Base-by-base conservation (phyloP, 441 rosid species). In the Adansonia rubrostipa region DNA sequence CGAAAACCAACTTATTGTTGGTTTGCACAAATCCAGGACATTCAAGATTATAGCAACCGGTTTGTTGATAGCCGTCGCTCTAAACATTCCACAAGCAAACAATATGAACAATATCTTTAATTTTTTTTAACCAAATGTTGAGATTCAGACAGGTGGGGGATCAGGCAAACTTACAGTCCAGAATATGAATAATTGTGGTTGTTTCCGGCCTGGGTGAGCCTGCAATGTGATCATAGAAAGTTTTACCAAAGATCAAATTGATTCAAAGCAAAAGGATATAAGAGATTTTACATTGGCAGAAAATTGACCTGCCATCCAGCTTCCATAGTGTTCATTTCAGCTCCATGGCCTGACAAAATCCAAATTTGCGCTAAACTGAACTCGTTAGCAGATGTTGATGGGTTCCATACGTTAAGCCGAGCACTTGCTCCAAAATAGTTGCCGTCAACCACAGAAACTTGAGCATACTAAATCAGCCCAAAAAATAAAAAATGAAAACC, bases 21-120 rank as follows among this genome's bases (percentile, higher is more conserved):
- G 75, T 71, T 73, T 81, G 85, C n/a, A 86, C 83, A 67, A 83
- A 86, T 33, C 84, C 85, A 53, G 80, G 70, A 71, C 88, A 85
- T 0, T 47, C n/a, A n/a, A 81, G 73, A 65, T 86, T 78, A 80
- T 71, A 76, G 78, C 85, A 82, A 9, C 84, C 86, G 3, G 69
- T 74, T 1, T 1, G 2, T 40, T 48, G 54, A 73, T 73, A 79
- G 47, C 24, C 66, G 48, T 79, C 79, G 3, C 19, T 61, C 84
- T 79, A 53, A 64, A 62, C 11, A 13, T 3, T 42, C 24, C 28
- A 0, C 44, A 67, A 36, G 11, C 54, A 57, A 68, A 36, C 64
- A 54, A 6, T 15, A 28, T 14, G 8, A 15, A 51, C 0, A 28
- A n/a, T n/a, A 9, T 15, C 9, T 71, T 28, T 15, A 2, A 5